Evolutionary conservation across 1,284 basidiomycete genomes (phyloP).

Genomic region (Trichosporon inkin): DNA sequence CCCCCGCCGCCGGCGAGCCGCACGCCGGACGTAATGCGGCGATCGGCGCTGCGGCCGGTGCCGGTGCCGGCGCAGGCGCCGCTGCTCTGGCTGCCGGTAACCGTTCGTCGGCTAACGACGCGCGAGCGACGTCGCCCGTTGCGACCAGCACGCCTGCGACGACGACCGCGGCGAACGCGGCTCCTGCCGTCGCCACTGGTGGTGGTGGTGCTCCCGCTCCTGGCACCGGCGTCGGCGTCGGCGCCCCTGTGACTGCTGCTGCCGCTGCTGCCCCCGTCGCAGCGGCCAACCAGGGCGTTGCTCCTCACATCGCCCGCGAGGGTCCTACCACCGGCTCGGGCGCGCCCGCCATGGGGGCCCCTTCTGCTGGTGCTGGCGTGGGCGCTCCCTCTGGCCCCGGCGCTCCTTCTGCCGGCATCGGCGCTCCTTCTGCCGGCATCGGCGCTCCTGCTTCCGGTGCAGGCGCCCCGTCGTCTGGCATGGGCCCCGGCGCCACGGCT

Average conservation of each 20-base stretch:
- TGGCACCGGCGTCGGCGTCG: background rate
- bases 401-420: too few relatives aligned
- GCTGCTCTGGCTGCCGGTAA: constrained; percentile 4
- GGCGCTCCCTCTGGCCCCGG: too few relatives aligned
- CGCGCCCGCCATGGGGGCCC: too few relatives aligned
- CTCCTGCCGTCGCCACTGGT: background rate
- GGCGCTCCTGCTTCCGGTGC: constrained; percentile 47
- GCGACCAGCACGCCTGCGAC: background rate
- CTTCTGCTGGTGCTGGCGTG: too few relatives aligned
- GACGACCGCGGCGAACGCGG: background rate
- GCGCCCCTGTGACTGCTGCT: background rate
- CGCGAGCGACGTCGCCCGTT: background rate
- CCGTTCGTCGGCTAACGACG: background rate
- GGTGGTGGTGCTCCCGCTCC: constrained; percentile 3
- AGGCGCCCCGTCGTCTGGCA: background rate
- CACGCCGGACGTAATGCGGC: constrained; percentile 4
- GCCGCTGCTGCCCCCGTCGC: constrained; percentile 5
- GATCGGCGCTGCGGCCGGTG: constrained; percentile 4
- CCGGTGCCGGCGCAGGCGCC: constrained; percentile 3
- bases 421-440: too few relatives aligned
- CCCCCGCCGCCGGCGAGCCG: background rate
- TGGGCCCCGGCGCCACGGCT: background rate
- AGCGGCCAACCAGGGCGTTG: background rate
- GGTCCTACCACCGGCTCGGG: too few relatives aligned
- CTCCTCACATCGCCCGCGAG: too few relatives aligned